Base-by-base conservation (phyloP, 1,139 yeast species). In the Diutina rugosa region DNA sequence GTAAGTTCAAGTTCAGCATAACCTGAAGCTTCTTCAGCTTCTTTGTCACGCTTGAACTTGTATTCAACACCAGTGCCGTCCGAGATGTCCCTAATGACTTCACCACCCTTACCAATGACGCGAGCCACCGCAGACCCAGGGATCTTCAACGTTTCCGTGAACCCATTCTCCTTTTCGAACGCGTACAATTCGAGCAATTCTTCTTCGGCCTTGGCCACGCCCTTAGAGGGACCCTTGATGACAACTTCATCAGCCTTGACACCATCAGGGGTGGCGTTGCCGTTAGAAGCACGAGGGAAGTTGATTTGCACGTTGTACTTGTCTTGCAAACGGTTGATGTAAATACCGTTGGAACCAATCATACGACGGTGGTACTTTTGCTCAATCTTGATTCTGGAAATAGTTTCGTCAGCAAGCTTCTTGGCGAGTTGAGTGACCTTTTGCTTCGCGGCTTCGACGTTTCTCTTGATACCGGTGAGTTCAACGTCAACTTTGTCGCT, bases 61-160 rank as follows among this genome's bases (percentile, higher is more conserved):
- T 89, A 82, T 62, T 87, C 87, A 56, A 90, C 84, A 59, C 93
- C 95, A 57, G 86, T 78, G 55, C 84, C 89, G 61, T 85, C 95
- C 62, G 90, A 82, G 59, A 95, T 84, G 66, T 87, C 90, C 60
- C 85, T 88, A 64, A 95, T 87, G 58, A 79, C 81, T 62, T 87
- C 95, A 68, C 98, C 98, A 59, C 79, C 77, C 65, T 87, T 89
- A 65, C 99, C 99, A 67, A 95, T 90, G 58, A 95, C 85, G 67
- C 91, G 79, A 18, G 97, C 78, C 60, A 91, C 79, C 28, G 91
- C 86, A 62, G 79, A 81, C 52, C 78, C 70, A 53, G 97, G 95
- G 57, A 95, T 85, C 56, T 73, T 70, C 56, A 93, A 66, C 26
- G 74, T 71, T 63, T 82, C 79, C 59, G 81, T 78, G 71, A 82